Evolutionary conservation across 164 flowering plant genomes (phyloP), one percentile per base, ranked within the genome.

Genomic region (Euptelea pleiosperma): DNA sequence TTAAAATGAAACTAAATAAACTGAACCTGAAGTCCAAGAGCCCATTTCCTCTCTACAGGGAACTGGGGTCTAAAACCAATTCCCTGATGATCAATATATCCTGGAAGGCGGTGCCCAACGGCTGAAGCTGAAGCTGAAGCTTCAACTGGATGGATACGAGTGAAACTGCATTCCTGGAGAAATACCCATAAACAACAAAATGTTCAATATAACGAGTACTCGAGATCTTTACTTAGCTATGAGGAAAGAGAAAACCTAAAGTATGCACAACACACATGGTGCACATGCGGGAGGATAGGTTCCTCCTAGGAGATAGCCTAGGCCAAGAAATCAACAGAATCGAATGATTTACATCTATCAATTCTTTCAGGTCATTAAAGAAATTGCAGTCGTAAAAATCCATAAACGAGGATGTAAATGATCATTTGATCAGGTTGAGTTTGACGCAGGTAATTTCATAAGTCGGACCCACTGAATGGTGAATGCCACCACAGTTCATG

Each of bases 21-120:
- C 18, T n/a, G 12, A 49, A 85, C 98, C 98, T 92, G 98, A 61
- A 92, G 84, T 30, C 98, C 98, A 71, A 93, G 95, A 52, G 96
- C 96, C 99, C 99, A 93, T 88, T 90, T 90, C 65, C 86, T 77
- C 51, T 88, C 97, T 53, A 62, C 76, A 9, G 81, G 79, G 60
- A 69, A 70, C 43, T 85, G 96, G 14, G 77, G 64, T 53, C 84
- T 81, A 28, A 74, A 62, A 36, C 85, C 85, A 29, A 73, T 64
- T 49, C 88, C 87, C 63, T 74, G 95, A 67, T 75, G 86, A 61
- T 87, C 98, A 70, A 69, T 68, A 63, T 74, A 78, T 54, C 82
- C 92, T 33, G 87, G 76, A 59, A 65, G 44, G 30, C 76, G 83
- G 30, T 73, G 81, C 24, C 75, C 83, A 53, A 64, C 60, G 49